Evolutionary conservation across 2,329 filamentous ascomycete genomes (phyloP).

Genomic region (Cladosporium sp.): DNA sequence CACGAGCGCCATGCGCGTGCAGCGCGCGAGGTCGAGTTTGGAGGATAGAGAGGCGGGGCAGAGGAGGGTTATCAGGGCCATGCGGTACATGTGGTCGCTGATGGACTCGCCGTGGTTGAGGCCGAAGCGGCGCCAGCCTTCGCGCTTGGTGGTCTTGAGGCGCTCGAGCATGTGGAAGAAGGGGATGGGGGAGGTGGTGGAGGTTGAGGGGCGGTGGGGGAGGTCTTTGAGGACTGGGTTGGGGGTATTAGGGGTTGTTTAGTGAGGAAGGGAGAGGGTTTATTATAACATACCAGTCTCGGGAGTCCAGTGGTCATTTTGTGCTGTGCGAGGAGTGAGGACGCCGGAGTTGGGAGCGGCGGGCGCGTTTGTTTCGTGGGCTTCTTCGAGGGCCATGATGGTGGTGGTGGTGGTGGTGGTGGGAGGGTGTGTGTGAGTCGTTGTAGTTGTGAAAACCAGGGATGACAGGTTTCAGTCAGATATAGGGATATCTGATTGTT

Average conservation of each 20-base stretch:
- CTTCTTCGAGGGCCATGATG: slow-evolving; percentile 19
- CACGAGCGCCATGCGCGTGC: slow-evolving; percentile 91
- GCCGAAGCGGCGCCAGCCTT: slow-evolving; percentile 90
- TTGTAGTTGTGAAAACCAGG: not conserved
- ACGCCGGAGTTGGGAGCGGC: slow-evolving; percentile 17
- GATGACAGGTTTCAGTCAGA: not conserved
- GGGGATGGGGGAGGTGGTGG: slow-evolving; percentile 72
- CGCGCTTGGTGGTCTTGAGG: slow-evolving; percentile 93
- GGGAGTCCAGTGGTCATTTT: slow-evolving; percentile 43
- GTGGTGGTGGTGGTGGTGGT: not conserved
- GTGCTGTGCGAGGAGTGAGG: slow-evolving; percentile 20
- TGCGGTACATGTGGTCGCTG: slow-evolving; percentile 98
- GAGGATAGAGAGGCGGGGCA: slow-evolving; percentile 73
- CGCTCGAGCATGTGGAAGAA: slow-evolving; percentile 95
- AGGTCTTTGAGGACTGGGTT: slow-evolving; percentile 66
- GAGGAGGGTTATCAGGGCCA: slow-evolving; percentile 94
- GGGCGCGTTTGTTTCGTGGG: slow-evolving; percentile 23
- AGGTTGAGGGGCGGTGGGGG: slow-evolving; percentile 56
- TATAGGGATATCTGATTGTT: not conserved
- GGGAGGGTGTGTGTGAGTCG: not conserved
- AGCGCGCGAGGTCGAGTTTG: slow-evolving; percentile 74
- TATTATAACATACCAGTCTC: slow-evolving; percentile 45
- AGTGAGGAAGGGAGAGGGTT: not conserved
- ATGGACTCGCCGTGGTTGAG: slow-evolving; percentile 82
- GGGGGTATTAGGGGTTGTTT: not conserved